Percentiles rank a stretch among this genome's conserved stretches.
These are phyloP conservation scores for Daldinia concentrica DNA, from an alignment of 495 filamentous ascomycete species.

Conservation along the genomic window DNA sequence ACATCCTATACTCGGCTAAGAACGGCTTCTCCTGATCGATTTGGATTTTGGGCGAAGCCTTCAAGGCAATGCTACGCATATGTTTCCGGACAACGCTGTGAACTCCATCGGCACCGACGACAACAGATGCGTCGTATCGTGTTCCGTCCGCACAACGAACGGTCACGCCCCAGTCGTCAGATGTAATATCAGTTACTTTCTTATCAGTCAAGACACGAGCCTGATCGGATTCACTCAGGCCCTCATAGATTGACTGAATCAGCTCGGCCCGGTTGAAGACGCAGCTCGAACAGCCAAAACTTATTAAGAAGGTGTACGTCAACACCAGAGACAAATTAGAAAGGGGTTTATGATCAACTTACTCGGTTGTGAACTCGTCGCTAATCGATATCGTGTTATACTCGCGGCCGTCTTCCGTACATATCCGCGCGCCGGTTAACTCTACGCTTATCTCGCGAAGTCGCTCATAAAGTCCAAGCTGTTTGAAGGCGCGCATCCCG, in stretches of 20 bases:
- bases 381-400: not conserved
- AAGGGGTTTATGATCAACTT: not conserved
- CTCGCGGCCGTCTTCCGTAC: slow-evolving; percentile 6
- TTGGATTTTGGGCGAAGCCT: slow-evolving; percentile 22
- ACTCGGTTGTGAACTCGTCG: not conserved
- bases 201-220: slow-evolving; percentile 48
- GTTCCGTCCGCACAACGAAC: slow-evolving; percentile 51
- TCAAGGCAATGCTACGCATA: slow-evolving; percentile 46
- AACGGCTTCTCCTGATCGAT: slow-evolving; percentile 36
- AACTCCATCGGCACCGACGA: slow-evolving; percentile 63
- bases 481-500: slow-evolving; percentile 48
- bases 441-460: slow-evolving; percentile 12
- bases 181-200: slow-evolving; percentile 46
- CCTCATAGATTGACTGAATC: slow-evolving; percentile 47
- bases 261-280: slow-evolving; percentile 37
- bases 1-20: slow-evolving; percentile 13
- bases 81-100: slow-evolving; percentile 52
- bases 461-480: slow-evolving; percentile 52
- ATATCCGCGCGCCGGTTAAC: too few relatives aligned
- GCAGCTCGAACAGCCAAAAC: slow-evolving; percentile 8
- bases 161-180: slow-evolving; percentile 25
- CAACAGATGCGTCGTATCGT: slow-evolving; percentile 51
- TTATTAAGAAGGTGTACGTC: not conserved
- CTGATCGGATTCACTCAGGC: slow-evolving; percentile 45
- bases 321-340: not conserved